Percentiles rank a stretch among this genome's conserved stretches.
These are phyloP conservation scores for Sanghuangporus baumii DNA, from an alignment of 1,284 basidiomycete species.

Conservation along the genomic window DNA sequence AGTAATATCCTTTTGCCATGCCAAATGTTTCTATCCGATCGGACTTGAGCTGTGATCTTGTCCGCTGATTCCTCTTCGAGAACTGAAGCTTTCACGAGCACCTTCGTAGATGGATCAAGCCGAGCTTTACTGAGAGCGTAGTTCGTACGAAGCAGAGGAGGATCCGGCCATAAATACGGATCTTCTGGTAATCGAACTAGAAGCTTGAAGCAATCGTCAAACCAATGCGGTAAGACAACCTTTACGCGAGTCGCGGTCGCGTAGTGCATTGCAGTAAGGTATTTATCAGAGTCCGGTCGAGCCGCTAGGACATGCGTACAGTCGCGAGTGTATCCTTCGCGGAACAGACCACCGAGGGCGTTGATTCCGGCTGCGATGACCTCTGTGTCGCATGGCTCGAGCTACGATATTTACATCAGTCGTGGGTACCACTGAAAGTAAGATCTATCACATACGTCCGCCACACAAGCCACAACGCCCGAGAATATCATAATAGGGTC, in stretches of 20 bases:
- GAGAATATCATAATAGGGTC: conserved; percentile 79
- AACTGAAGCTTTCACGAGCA: conserved; percentile 36
- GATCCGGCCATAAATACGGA: conserved; percentile 73
- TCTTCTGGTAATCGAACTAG: conserved; percentile 51
- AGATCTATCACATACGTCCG: conserved; percentile 42
- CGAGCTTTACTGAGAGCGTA: conserved; percentile 21
- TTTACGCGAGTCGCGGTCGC: conserved; percentile 48
- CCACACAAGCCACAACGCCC: conserved; percentile 65
- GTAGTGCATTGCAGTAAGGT: conserved; percentile 57
- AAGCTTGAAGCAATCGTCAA: conserved; percentile 70
- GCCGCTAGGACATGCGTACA: conserved; percentile 81
- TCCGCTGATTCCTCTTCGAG: conserved; percentile 7
- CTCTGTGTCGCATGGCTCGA: conserved; percentile 61
- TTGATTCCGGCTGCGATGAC: conserved; percentile 67
- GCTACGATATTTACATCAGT: conserved; percentile 28
- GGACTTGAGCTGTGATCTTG: conserved; percentile 8
- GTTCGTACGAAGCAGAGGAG: conserved; percentile 37
- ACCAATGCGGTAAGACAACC: conserved; percentile 76
- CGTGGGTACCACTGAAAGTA: background rate
- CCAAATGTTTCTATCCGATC: conserved; percentile 32
- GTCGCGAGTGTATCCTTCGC: conserved; percentile 69
- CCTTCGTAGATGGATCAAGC: conserved; percentile 36
- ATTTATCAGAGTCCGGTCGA: conserved; percentile 45
- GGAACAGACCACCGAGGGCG: conserved; percentile 80
- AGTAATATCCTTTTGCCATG: conserved; percentile 54